Evolutionary conservation across 2,329 filamentous ascomycete species (phyloP).

Genomic region (Falciphora oryzae): DNA sequence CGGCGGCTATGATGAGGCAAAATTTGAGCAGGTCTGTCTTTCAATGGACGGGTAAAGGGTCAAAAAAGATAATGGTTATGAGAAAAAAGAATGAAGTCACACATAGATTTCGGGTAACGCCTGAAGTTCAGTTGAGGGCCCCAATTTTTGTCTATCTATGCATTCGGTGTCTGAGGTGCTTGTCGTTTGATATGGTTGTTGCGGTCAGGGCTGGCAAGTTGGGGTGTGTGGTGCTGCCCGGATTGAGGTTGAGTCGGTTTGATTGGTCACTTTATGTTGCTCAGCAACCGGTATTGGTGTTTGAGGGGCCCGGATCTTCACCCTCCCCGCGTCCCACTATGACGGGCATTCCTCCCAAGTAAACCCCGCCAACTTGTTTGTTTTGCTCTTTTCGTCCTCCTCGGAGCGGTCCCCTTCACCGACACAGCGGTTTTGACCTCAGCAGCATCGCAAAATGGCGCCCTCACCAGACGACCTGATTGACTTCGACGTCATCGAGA

Average conservation of each 20-base stretch:
- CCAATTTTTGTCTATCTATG: neutral
- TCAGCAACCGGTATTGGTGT: neutral
- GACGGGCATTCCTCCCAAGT: neutral
- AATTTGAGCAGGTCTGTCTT: neutral
- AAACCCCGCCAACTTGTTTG: conserved; percentile 1
- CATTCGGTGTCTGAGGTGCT: neutral
- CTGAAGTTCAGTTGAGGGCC: neutral
- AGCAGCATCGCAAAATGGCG: conserved; percentile 38
- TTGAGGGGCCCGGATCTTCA: neutral
- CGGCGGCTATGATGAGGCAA: neutral
- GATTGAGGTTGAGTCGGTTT: neutral
- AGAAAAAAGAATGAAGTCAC: conserved; percentile 8
- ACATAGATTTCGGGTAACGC: conserved; percentile 2
- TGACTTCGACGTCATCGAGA: conserved; percentile 89
- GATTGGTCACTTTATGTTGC: neutral
- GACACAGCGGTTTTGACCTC: neutral
- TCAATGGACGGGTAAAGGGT: neutral
- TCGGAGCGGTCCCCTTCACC: neutral
- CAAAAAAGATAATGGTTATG: conserved; percentile 7
- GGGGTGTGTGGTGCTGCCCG: neutral
- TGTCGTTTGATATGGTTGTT: neutral
- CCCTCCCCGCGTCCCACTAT: neutral
- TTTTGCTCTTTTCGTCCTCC: neutral
- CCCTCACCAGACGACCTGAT: conserved; percentile 47
- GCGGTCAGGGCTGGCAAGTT: neutral